phyloP scores from a whole-genome alignment of 2,329 filamentous ascomycete genomes.

The Talaromyces piceae region DNA sequence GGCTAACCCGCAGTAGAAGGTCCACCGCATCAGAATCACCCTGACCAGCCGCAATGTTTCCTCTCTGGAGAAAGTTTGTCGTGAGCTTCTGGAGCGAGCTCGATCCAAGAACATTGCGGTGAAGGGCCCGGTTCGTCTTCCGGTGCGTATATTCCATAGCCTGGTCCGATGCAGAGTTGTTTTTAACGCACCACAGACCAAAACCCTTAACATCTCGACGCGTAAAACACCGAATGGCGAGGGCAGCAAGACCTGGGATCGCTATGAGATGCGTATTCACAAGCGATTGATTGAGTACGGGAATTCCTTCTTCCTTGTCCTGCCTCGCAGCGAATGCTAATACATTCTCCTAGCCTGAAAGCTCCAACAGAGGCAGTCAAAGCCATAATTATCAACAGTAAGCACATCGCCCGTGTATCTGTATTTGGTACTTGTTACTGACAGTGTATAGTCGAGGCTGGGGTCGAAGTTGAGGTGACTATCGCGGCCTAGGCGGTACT shows the following conservation, averaged over 20 bases:
- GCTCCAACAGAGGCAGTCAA: background rate
- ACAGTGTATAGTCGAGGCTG: slow-evolving; percentile 3
- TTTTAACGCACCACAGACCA: background rate
- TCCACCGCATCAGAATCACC: slow-evolving; percentile 2
- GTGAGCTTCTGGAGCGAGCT: background rate
- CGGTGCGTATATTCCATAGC: background rate
- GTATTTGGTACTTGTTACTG: background rate
- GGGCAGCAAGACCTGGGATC: slow-evolving; percentile 2
- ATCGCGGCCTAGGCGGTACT: slow-evolving; percentile 2
- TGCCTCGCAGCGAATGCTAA: background rate
- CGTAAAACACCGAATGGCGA: slow-evolving; percentile 2
- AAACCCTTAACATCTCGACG: background rate
- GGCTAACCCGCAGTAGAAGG: slow-evolving; percentile 1
- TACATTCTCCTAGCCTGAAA: background rate
- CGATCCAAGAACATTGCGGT: slow-evolving; percentile 1
- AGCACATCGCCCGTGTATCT: background rate
- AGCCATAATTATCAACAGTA: background rate
- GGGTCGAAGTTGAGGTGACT: slow-evolving; percentile 8
- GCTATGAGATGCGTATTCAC: slow-evolving; percentile 1
- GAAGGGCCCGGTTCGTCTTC: background rate
- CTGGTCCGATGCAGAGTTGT: background rate
- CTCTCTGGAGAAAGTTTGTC: background rate
- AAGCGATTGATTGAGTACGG: slow-evolving; percentile 2
- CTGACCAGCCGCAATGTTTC: background rate
- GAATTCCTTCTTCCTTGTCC: background rate